phyloP scores from a whole-genome alignment of 2,329 filamentous ascomycete genomes.

The Alternaria rosae region DNA sequence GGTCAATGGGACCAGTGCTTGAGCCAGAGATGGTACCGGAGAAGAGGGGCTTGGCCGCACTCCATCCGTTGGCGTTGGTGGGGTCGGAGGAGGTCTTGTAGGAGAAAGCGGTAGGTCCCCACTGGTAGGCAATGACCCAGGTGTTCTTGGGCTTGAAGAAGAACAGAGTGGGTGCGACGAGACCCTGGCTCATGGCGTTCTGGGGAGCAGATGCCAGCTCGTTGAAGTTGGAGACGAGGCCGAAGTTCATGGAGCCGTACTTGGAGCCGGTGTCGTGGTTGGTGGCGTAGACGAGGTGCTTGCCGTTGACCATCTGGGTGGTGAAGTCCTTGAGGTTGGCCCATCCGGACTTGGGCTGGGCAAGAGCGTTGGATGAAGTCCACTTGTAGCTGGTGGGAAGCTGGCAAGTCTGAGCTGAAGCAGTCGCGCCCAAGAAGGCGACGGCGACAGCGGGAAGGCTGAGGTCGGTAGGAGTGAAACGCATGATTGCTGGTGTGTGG shows the following conservation, averaged over 20 bases:
- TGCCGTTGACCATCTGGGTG: slow-evolving; percentile 61
- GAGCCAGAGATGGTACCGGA: slow-evolving; percentile 61
- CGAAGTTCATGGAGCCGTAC: slow-evolving; percentile 68
- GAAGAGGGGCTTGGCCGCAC: slow-evolving; percentile 62
- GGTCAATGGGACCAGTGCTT: slow-evolving; percentile 66
- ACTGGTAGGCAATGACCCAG: slow-evolving; percentile 73
- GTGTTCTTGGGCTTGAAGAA: slow-evolving; percentile 67
- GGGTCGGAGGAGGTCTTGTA: slow-evolving; percentile 68
- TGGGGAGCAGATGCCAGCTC: slow-evolving; percentile 62
- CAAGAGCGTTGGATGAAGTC: slow-evolving; percentile 61
- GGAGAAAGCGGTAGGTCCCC: slow-evolving; percentile 66
- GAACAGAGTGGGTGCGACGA: slow-evolving; percentile 70
- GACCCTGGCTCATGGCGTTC: slow-evolving; percentile 55
- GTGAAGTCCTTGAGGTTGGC: slow-evolving; percentile 70
- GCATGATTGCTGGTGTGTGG: slow-evolving; percentile 8
- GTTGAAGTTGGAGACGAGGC: slow-evolving; percentile 61
- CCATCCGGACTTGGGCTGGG: slow-evolving; percentile 63
- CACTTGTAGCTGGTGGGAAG: slow-evolving; percentile 65
- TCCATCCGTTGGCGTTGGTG: slow-evolving; percentile 66
- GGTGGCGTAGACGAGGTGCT: slow-evolving; percentile 68
- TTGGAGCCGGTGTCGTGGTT: slow-evolving; percentile 52
- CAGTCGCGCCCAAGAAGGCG: slow-evolving; percentile 20
- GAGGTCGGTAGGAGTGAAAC: slow-evolving; percentile 12
- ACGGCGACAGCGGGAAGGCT: slow-evolving; percentile 13
- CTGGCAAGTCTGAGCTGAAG: slow-evolving; percentile 49